These are phyloP conservation scores for Malus hybrid DNA, from an alignment of 331 rosid species.

Conservation along the genomic window DNA sequence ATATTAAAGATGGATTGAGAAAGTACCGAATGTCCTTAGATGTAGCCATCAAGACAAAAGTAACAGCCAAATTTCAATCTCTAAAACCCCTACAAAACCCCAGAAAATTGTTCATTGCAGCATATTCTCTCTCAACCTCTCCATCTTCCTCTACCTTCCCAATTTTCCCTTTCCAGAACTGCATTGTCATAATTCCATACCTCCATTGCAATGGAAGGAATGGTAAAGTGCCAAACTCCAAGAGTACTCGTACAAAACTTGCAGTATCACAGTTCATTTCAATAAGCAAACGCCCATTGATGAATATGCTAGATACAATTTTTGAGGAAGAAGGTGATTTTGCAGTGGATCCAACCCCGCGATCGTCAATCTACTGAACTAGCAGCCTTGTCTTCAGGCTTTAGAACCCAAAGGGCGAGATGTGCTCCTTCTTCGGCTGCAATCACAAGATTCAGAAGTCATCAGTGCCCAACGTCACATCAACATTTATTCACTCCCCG, in stretches of 20 bases:
- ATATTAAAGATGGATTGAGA: too few species aligned
- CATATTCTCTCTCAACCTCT: neutral
- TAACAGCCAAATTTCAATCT: neutral
- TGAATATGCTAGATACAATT: constrained; percentile 30
- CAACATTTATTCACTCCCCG: too few species aligned
- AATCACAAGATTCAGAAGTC: too few species aligned
- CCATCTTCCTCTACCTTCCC: neutral
- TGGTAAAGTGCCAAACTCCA: neutral
- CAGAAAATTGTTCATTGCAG: neutral
- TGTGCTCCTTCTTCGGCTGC: too few species aligned
- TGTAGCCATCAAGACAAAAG: neutral
- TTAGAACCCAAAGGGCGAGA: too few species aligned
- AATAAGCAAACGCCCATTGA: constrained; percentile 3
- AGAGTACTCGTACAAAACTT: constrained; percentile 24
- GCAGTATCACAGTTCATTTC: constrained; percentile 34
- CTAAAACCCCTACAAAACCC: neutral
- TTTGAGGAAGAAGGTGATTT: constrained; percentile 34
- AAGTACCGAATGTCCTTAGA: neutral
- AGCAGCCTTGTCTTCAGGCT: too few species aligned
- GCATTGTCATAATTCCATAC: neutral
- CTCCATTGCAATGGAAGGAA: constrained; percentile 6
- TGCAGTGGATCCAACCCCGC: constrained; percentile 16
- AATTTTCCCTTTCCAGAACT: neutral
- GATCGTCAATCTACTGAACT: neutral
- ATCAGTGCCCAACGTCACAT: too few species aligned